Evolutionary conservation across 78 protist genomes (phyloP).

Genomic region (Guillardia theta): DNA sequence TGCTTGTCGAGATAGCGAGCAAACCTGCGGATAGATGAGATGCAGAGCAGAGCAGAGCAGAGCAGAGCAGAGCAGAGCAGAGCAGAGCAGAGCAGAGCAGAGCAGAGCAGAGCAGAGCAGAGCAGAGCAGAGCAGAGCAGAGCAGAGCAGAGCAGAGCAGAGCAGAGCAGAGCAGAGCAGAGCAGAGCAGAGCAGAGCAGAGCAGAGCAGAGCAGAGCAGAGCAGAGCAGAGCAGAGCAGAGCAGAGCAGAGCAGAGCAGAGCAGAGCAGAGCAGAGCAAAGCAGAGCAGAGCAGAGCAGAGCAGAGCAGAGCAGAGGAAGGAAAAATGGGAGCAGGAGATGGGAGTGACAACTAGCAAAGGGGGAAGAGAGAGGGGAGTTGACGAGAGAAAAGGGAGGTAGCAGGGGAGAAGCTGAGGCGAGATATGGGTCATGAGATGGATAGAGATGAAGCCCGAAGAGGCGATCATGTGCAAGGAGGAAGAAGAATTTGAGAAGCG

Average conservation of each 20-base stretch:
- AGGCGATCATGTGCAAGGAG: no score
- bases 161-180: not conserved
- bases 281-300: slow-evolving; percentile 7
- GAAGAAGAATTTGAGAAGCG: no score
- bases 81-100: slow-evolving; percentile 14
- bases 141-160: not conserved
- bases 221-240: slow-evolving; percentile 40
- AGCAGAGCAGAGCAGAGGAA: not conserved
- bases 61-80: not conserved
- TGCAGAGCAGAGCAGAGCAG: not conserved
- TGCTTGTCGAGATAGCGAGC: no score
- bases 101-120: not conserved
- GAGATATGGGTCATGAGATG: no score
- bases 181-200: slow-evolving; percentile 34
- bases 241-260: slow-evolving; percentile 17
- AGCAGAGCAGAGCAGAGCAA: slow-evolving; percentile 2
- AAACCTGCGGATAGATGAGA: no score
- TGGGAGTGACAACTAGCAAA: no score
- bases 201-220: slow-evolving; percentile 37
- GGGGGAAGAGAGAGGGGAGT: not conserved
- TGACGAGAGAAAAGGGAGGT: not conserved
- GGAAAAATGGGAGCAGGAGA: no score
- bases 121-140: not conserved
- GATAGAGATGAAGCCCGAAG: no score
- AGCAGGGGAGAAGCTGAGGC: not conserved